Conservation (phyloP, 352 stramenopile genomes). For the Nothophytophthora sp. region DNA sequence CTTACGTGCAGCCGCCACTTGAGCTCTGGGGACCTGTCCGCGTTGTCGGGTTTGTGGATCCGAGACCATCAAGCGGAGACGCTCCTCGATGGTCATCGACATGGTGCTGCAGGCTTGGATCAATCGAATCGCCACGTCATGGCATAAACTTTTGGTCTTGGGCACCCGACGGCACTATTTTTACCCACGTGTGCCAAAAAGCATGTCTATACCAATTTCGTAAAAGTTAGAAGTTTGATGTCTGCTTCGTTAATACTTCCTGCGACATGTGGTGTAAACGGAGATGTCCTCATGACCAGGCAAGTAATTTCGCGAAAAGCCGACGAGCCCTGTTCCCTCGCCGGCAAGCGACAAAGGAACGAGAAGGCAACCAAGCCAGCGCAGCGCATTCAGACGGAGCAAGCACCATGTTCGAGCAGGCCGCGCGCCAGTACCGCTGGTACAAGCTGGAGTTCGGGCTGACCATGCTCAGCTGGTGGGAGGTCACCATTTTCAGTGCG, state of each 20-base stretch:
- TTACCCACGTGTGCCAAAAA: no score
- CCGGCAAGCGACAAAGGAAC: not conserved
- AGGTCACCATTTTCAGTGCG: constrained; percentile 85
- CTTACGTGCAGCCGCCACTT: constrained; percentile 37
- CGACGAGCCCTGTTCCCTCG: not conserved
- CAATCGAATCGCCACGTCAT: no score
- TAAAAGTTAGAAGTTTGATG: not conserved
- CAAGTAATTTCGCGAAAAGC: no score
- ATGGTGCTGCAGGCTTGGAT: constrained; percentile 11
- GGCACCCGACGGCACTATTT: no score
- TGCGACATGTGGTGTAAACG: no score
- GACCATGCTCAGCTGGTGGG: constrained; percentile 82
- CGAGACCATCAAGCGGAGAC: constrained; percentile 44
- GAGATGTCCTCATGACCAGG: no score
- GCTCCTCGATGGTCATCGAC: constrained; percentile 39
- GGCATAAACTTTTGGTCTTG: no score
- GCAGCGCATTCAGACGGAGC: constrained; percentile 4
- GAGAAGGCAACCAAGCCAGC: constrained; percentile 12
- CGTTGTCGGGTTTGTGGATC: constrained; percentile 43
- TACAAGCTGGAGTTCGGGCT: constrained; percentile 90
- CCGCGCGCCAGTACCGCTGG: constrained; percentile 74
- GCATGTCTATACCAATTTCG: no score
- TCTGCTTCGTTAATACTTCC: no score
- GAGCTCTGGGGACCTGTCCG: constrained; percentile 45
- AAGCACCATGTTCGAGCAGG: constrained; percentile 54